Percentiles rank a stretch among this genome's conserved stretches.
Conservation (phyloP, 2,329 filamentous ascomycete genomes). For the Amauroascus verrucosus region DNA sequence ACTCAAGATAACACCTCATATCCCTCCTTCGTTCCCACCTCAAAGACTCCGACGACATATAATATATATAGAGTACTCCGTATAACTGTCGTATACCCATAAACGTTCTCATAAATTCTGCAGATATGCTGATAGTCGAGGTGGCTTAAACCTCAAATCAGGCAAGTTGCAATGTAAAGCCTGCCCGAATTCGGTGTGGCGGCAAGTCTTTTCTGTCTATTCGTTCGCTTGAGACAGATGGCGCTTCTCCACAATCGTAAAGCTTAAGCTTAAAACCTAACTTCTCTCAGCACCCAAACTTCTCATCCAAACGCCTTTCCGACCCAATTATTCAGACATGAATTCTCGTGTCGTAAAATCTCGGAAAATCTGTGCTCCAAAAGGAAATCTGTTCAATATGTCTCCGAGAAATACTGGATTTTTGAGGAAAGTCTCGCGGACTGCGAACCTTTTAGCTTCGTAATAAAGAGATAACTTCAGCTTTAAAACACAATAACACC, state of each 20-base stretch:
- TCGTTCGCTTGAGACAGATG: conserved; percentile 7
- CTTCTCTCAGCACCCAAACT: conserved; percentile 6
- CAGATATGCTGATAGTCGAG: background rate
- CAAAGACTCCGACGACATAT: too few species aligned
- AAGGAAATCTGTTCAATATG: background rate
- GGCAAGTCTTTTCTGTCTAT: conserved; percentile 5
- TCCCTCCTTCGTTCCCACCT: background rate
- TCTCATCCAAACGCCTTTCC: background rate
- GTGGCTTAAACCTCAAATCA: background rate
- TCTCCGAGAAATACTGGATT: background rate
- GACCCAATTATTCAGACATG: background rate
- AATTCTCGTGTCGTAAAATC: background rate
- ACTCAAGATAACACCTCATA: background rate
- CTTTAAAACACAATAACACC: background rate
- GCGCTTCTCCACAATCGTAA: conserved; percentile 4
- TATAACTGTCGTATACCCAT: background rate
- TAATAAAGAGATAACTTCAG: too few species aligned
- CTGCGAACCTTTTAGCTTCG: too few species aligned
- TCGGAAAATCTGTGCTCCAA: background rate
- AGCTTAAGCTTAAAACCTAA: conserved; percentile 12
- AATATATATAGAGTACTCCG: too few species aligned
- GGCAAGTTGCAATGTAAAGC: background rate
- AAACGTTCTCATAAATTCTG: background rate
- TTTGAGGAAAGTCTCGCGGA: too few species aligned
- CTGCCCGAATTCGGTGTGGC: conserved; percentile 11